Evolutionary conservation across 2,329 filamentous ascomycete species (phyloP).

Genomic region (Alternaria hordeiaustralica): DNA sequence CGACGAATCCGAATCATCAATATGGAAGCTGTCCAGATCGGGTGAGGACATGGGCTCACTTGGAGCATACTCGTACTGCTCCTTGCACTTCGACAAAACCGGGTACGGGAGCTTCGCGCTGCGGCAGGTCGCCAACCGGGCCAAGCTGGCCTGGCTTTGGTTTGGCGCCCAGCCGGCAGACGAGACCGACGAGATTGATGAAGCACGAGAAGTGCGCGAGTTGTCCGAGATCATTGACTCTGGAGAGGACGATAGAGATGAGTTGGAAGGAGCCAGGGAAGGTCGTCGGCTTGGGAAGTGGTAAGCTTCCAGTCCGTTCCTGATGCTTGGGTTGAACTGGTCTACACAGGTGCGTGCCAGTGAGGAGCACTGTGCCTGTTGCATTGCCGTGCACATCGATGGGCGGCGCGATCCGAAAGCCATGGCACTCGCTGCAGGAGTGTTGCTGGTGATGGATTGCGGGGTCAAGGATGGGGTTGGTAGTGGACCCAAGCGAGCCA

Average conservation of each 20-base stretch:
- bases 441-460: slow-evolving; percentile 59
- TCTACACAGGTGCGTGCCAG: slow-evolving; percentile 64
- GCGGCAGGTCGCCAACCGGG: slow-evolving; percentile 60
- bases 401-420: slow-evolving; percentile 58
- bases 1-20: slow-evolving; percentile 48
- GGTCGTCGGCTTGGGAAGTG: slow-evolving; percentile 53
- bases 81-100: slow-evolving; percentile 46
- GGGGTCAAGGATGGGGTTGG: slow-evolving; percentile 70
- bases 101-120: slow-evolving; percentile 54
- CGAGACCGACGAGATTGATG: slow-evolving; percentile 61
- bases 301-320: slow-evolving; percentile 54
- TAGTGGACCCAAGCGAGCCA: slow-evolving; percentile 62
- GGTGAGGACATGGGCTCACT: slow-evolving; percentile 49
- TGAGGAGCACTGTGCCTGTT: slow-evolving; percentile 61
- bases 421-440: slow-evolving; percentile 67
- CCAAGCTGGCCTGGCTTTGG: slow-evolving; percentile 56
- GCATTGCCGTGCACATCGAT: slow-evolving; percentile 66
- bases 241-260: slow-evolving; percentile 63
- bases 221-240: slow-evolving; percentile 69
- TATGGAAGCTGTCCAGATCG: slow-evolving; percentile 59
- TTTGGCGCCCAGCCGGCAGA: slow-evolving; percentile 60
- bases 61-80: slow-evolving; percentile 42
- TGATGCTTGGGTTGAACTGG: slow-evolving; percentile 51
- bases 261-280: slow-evolving; percentile 58
- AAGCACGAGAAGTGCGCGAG: slow-evolving; percentile 62